Conservation (phyloP, 2,329 filamentous ascomycete genomes). For the Alternaria hordeiaustralica region DNA sequence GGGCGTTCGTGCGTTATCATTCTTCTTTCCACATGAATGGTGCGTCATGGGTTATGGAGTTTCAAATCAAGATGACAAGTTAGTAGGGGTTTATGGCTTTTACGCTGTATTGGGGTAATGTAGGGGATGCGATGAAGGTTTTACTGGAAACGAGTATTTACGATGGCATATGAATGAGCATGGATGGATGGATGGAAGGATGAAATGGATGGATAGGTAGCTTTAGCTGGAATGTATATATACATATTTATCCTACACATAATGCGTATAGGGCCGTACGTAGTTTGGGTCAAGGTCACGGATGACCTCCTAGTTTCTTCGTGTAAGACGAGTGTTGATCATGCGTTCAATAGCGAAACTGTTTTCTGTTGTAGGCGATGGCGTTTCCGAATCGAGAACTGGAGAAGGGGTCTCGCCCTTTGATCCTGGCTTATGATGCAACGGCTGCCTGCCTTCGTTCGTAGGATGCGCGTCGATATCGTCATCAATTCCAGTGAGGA, state of each 20-base stretch:
- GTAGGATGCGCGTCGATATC: too few species aligned
- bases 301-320: too few species aligned
- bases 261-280: too few species aligned
- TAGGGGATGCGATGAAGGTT: background rate
- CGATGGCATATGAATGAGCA: background rate
- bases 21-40: background rate
- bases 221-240: background rate
- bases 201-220: background rate
- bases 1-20: background rate
- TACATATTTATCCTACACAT: background rate
- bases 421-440: too few species aligned
- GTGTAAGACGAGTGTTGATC: too few species aligned
- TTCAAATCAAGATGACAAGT: background rate
- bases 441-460: too few species aligned
- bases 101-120: background rate
- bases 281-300: too few species aligned
- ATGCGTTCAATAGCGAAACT: too few species aligned
- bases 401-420: too few species aligned
- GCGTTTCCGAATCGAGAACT: too few species aligned
- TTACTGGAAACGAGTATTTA: background rate
- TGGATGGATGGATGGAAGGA: background rate
- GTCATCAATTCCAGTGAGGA: too few species aligned
- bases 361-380: too few species aligned
- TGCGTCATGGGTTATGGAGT: slow-evolving; percentile 1
- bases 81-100: background rate